Percentiles rank a stretch among this genome's conserved stretches.
Evolutionary conservation across 164 flowering plant genomes (phyloP).

Genomic region (Kalanchoe fedtschenkoi): DNA sequence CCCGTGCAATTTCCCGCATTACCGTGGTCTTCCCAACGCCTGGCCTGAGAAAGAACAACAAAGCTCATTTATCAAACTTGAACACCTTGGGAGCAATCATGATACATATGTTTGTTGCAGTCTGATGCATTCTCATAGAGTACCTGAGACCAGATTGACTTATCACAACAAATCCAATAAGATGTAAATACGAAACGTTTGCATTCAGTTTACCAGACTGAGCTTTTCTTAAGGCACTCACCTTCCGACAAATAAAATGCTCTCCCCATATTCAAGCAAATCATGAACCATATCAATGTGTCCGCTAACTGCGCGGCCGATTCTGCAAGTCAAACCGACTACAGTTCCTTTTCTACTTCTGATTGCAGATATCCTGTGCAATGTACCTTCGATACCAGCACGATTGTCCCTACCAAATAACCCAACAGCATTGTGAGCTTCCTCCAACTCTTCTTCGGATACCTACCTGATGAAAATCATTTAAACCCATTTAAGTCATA

Average conservation of each 20-base stretch:
- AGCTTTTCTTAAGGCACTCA: constrained; percentile 9
- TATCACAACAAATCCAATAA: neutral
- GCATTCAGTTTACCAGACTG: neutral
- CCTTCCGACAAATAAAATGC: constrained; percentile 76
- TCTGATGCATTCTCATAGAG: neutral
- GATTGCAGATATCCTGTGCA: constrained; percentile 71
- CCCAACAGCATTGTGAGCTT: constrained; percentile 57
- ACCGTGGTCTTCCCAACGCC: constrained; percentile 79
- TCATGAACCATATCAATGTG: constrained; percentile 61
- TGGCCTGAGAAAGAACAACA: constrained; percentile 31
- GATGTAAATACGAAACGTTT: neutral
- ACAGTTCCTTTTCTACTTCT: constrained; percentile 46
- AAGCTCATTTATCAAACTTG: neutral
- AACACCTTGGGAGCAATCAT: too few species aligned
- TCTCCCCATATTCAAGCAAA: constrained; percentile 50
- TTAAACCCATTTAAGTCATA: constrained; percentile 7
- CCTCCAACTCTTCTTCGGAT: constrained; percentile 47
- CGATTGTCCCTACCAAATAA: constrained; percentile 65
- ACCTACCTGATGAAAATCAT: constrained; percentile 41
- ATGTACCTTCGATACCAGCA: constrained; percentile 66
- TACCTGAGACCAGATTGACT: neutral
- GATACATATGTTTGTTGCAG: too few species aligned
- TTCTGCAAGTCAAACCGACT: constrained; percentile 68
- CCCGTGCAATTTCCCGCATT: constrained; percentile 61
- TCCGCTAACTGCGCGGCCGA: constrained; percentile 64